These are phyloP conservation scores for Kwoniella dejecticola DNA, from an alignment of 768 basidiomycete species.

Conservation along the genomic window DNA sequence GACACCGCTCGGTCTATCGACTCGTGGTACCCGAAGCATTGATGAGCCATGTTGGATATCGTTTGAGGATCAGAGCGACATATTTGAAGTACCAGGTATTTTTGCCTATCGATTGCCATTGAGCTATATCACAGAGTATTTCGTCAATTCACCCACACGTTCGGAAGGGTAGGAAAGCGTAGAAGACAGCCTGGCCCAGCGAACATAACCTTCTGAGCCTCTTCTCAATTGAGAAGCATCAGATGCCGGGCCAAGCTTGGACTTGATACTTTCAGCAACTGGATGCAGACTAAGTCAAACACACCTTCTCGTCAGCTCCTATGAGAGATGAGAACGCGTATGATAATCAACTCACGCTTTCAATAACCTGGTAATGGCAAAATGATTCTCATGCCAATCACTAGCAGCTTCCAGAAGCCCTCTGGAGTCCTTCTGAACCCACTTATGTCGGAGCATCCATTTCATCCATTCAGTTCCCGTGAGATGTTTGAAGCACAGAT, in stretches of 20 bases:
- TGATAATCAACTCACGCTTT: neutral
- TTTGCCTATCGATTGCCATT: slow-evolving; percentile 2
- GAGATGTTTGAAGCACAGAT: neutral
- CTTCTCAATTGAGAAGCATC: neutral
- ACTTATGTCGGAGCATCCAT: slow-evolving; percentile 6
- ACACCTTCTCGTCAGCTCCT: neutral
- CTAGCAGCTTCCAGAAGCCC: neutral
- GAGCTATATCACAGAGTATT: neutral
- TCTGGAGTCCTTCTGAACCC: neutral
- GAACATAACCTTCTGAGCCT: neutral
- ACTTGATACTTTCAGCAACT: neutral
- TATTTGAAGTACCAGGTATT: slow-evolving; percentile 13
- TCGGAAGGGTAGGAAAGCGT: no score
- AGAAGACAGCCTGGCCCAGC: neutral
- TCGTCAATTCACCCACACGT: neutral
- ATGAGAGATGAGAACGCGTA: neutral
- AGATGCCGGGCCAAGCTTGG: neutral
- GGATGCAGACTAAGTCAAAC: neutral
- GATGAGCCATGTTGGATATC: neutral
- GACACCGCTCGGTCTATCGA: neutral
- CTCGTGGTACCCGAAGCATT: neutral
- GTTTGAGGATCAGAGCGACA: neutral
- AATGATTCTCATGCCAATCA: neutral
- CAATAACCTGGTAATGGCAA: neutral
- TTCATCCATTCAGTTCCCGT: slow-evolving; percentile 4